A percentile compares a stretch with the other conserved stretches of the same genome.
phyloP scores from a whole-genome alignment of 2,329 filamentous ascomycete species.

The Penicillium sumatraense region DNA sequence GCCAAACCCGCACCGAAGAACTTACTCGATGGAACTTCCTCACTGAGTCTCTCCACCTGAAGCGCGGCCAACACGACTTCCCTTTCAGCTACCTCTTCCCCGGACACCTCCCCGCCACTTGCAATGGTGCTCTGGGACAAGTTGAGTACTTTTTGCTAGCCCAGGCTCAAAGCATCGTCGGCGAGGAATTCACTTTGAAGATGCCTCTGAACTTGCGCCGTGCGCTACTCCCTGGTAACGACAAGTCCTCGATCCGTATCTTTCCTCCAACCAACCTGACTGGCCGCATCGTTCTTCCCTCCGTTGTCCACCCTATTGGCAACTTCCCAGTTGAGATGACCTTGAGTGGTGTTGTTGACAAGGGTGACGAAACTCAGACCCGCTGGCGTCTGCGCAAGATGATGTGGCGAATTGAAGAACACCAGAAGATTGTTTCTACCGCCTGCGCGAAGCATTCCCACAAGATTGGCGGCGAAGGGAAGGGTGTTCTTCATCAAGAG shows the following conservation, averaged over 20 bases:
- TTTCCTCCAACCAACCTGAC: slow-evolving; percentile 97
- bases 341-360: slow-evolving; percentile 83
- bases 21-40: slow-evolving; percentile 81
- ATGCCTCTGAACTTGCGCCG: slow-evolving; percentile 76
- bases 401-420: slow-evolving; percentile 92
- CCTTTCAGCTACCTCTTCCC: slow-evolving; percentile 88
- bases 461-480: slow-evolving; percentile 67
- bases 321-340: slow-evolving; percentile 78
- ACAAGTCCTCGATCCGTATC: slow-evolving; percentile 88
- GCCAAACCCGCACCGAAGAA: slow-evolving; percentile 71
- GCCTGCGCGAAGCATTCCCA: slow-evolving; percentile 77
- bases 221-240: slow-evolving; percentile 75
- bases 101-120: slow-evolving; percentile 83
- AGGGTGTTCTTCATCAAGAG: slow-evolving; percentile 75
- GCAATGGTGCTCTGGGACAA: slow-evolving; percentile 71
- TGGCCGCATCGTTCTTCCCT: slow-evolving; percentile 78
- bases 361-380: slow-evolving; percentile 69
- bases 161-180: slow-evolving; percentile 64
- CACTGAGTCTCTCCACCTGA: slow-evolving; percentile 51
- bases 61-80: slow-evolving; percentile 71
- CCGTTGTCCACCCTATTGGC: slow-evolving; percentile 84
- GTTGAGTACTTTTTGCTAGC: slow-evolving; percentile 81
- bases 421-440: slow-evolving; percentile 75
- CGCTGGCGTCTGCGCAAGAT: slow-evolving; percentile 91
- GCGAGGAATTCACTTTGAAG: slow-evolving; percentile 67